A percentile compares a stretch with the other conserved stretches of the same genome.
Evolutionary conservation across 2,329 filamentous ascomycete genomes (phyloP).

Genomic region (Aureobasidium zeae): DNA sequence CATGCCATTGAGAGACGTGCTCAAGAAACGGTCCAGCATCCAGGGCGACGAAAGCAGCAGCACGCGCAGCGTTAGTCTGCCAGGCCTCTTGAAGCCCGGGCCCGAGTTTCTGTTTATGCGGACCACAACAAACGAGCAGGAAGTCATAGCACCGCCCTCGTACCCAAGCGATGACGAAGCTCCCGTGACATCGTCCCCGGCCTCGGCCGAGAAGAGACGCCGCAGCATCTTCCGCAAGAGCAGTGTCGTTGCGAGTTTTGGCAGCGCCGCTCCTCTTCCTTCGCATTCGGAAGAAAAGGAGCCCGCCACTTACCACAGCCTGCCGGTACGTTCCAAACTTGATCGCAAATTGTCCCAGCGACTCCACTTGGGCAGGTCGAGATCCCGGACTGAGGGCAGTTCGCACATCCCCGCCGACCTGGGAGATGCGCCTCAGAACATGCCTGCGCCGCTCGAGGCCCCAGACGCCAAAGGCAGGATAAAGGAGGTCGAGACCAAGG

Average conservation of each 20-base stretch:
- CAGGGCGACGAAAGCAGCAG: constrained; percentile 5
- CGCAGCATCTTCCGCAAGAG: constrained; percentile 15
- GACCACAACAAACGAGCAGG: constrained; percentile 70
- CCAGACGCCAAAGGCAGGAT: constrained; percentile 15
- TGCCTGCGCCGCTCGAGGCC: constrained; percentile 27
- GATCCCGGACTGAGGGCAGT: constrained; percentile 49
- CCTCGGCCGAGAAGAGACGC: constrained; percentile 8
- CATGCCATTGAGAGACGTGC: constrained; percentile 20
- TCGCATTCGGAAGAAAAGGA: constrained; percentile 1
- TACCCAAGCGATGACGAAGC: constrained; percentile 38
- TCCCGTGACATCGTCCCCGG: not conserved
- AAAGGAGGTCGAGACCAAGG: constrained; percentile 11
- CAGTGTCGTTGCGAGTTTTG: not conserved
- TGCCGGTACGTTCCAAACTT: constrained; percentile 23
- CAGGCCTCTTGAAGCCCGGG: constrained; percentile 10
- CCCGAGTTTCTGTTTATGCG: constrained; percentile 77
- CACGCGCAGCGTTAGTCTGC: not conserved
- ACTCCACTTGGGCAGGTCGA: constrained; percentile 48
- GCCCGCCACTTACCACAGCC: not conserved
- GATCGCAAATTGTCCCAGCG: constrained; percentile 54
- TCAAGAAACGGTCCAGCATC: constrained; percentile 20
- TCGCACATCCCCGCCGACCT: constrained; percentile 70
- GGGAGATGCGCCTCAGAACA: constrained; percentile 71
- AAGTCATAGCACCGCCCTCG: constrained; percentile 63
- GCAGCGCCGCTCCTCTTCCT: not conserved